These are phyloP conservation scores for Elsinoe perseae DNA, from an alignment of 2,329 filamentous ascomycete genomes.

Conservation along the genomic window DNA sequence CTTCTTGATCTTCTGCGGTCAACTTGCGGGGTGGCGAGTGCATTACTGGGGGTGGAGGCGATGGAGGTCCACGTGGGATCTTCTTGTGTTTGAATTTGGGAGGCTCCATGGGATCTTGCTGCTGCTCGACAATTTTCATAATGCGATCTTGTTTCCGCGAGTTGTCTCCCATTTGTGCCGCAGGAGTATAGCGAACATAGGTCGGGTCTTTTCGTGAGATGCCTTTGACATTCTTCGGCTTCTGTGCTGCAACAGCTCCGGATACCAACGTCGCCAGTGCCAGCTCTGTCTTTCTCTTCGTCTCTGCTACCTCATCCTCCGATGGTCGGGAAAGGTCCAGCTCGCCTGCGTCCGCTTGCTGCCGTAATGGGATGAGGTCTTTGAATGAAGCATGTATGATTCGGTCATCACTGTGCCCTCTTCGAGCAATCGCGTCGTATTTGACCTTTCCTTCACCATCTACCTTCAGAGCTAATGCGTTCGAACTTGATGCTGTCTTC, in stretches of 20 bases:
- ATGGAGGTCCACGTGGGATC: constrained; percentile 85
- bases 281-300: constrained; percentile 79
- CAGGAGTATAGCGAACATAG: constrained; percentile 90
- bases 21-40: constrained; percentile 90
- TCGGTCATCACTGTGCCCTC: constrained; percentile 74
- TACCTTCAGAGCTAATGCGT: constrained; percentile 86
- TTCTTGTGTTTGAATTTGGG: constrained; percentile 99
- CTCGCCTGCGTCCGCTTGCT: constrained; percentile 87
- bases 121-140: constrained; percentile 95
- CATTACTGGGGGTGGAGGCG: constrained; percentile 87
- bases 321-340: constrained; percentile 78
- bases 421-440: constrained; percentile 87
- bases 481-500: constrained; percentile 62
- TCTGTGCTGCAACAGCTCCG: constrained; percentile 83
- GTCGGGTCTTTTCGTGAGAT: constrained; percentile 77
- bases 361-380: constrained; percentile 86
- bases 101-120: constrained; percentile 91
- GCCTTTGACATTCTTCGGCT: constrained; percentile 87
- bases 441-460: constrained; percentile 89
- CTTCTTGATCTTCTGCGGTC: constrained; percentile 93
- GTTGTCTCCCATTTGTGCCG: constrained; percentile 89
- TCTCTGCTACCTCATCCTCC: constrained; percentile 73
- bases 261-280: constrained; percentile 75
- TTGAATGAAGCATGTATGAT: constrained; percentile 95
- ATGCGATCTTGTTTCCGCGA: constrained; percentile 86